Percentiles rank a stretch among this genome's conserved stretches.
These are phyloP conservation scores for Moesziomyces parantarcticus DNA, from an alignment of 1,284 basidiomycete species.

Conservation along the genomic window DNA sequence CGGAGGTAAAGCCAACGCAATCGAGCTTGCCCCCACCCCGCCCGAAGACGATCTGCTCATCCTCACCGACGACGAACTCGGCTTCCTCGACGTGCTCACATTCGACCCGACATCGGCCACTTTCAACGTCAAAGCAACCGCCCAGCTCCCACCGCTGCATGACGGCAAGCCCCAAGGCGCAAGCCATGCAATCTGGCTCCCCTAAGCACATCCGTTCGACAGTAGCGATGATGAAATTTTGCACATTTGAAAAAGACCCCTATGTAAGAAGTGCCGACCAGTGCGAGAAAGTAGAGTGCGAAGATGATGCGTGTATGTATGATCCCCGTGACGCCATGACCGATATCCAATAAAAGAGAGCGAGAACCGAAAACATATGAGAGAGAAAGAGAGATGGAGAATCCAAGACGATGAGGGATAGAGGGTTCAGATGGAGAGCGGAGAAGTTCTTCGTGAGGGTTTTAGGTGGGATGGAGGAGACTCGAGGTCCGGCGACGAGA, in stretches of 20 bases:
- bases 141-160: constrained; percentile 28
- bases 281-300: neutral
- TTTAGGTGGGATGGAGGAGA: constrained; percentile 9
- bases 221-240: too few relatives aligned
- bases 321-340: constrained; percentile 5
- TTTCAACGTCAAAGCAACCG: constrained; percentile 20
- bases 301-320: constrained; percentile 8
- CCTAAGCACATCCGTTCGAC: constrained; percentile 7
- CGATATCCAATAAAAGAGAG: neutral
- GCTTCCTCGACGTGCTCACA: constrained; percentile 46
- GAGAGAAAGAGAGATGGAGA: neutral
- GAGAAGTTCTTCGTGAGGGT: neutral
- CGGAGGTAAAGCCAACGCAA: constrained; percentile 65
- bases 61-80: constrained; percentile 60
- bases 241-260: too few relatives aligned
- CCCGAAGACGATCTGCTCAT: constrained; percentile 17
- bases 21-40: constrained; percentile 48
- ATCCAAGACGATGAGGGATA: neutral
- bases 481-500: constrained; percentile 34
- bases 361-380: neutral
- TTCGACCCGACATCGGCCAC: constrained; percentile 21
- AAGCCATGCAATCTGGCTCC: constrained; percentile 64
- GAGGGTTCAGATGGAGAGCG: neutral
- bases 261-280: neutral
- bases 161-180: constrained; percentile 44